A percentile compares a stretch with the other conserved stretches of the same genome.
Conservation (phyloP, 1,139 yeast species). For the Pichia terricola region DNA sequence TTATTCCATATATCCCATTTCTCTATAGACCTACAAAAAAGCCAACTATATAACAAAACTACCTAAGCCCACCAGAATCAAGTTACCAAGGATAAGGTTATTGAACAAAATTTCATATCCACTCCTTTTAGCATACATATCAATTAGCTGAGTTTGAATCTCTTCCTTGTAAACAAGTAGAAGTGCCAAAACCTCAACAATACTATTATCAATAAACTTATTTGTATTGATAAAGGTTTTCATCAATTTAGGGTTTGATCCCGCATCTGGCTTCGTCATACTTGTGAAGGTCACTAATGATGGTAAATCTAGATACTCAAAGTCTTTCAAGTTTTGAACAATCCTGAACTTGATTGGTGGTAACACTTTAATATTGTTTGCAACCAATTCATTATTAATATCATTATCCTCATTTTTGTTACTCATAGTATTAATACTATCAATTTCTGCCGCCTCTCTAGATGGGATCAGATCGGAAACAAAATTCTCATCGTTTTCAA, state of each 20-base stretch:
- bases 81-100: constrained; percentile 25
- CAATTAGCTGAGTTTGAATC: constrained; percentile 22
- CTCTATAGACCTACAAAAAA: too few species aligned
- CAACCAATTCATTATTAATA: not conserved
- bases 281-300: constrained; percentile 17
- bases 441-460: not conserved
- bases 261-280: constrained; percentile 8
- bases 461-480: not conserved
- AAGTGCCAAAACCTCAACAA: constrained; percentile 21
- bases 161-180: constrained; percentile 25
- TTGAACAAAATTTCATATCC: constrained; percentile 26
- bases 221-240: constrained; percentile 20
- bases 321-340: constrained; percentile 48
- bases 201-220: constrained; percentile 20
- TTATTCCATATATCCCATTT: too few species aligned
- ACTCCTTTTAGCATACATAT: constrained; percentile 22
- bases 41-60: constrained; percentile 24
- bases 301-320: constrained; percentile 26
- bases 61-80: constrained; percentile 27
- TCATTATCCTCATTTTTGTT: constrained; percentile 1
- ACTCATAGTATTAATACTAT: not conserved
- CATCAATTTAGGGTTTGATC: constrained; percentile 10
- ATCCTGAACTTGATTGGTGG: constrained; percentile 45
- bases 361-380: constrained; percentile 20
- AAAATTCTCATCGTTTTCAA: constrained; percentile 9